A percentile compares a stretch with the other conserved stretches of the same genome.
phyloP scores from a whole-genome alignment of 176 grass and related monocot genomes.

The Panicum miliaceum region DNA sequence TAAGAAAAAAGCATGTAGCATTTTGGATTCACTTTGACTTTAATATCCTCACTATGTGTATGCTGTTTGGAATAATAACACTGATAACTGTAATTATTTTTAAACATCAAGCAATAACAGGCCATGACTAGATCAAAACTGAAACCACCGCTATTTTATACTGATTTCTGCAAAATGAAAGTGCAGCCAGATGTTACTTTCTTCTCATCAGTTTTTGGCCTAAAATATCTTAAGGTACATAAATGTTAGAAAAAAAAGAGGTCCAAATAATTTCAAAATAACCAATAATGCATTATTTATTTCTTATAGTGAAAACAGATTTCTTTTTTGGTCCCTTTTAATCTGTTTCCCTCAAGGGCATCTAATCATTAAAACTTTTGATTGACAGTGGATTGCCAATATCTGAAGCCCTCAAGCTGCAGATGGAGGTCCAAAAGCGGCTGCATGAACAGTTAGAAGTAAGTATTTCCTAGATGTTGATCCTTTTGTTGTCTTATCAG shows the following conservation, averaged over 20 bases:
- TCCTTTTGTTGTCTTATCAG: not conserved
- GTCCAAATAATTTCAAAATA: not conserved
- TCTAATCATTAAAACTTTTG: conserved; percentile 40
- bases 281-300: not conserved
- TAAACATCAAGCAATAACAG: conserved; percentile 11
- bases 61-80: not conserved
- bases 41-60: not conserved
- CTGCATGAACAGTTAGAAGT: conserved; percentile 96
- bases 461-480: conserved; percentile 43
- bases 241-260: not conserved
- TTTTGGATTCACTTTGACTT: not conserved
- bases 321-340: not conserved
- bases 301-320: not conserved
- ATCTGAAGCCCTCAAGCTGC: conserved; percentile 88
- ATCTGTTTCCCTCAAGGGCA: not conserved
- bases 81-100: not conserved
- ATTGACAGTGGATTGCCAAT: conserved; percentile 76
- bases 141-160: not conserved
- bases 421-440: conserved; percentile 96
- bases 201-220: conserved; percentile 13
- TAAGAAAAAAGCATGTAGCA: conserved; percentile 8
- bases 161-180: conserved; percentile 28
- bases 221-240: not conserved
- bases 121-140: not conserved
- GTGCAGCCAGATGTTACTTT: not conserved